Conservation (phyloP, 192 early-diverging fungal species). For the Coemansia sp. region DNA sequence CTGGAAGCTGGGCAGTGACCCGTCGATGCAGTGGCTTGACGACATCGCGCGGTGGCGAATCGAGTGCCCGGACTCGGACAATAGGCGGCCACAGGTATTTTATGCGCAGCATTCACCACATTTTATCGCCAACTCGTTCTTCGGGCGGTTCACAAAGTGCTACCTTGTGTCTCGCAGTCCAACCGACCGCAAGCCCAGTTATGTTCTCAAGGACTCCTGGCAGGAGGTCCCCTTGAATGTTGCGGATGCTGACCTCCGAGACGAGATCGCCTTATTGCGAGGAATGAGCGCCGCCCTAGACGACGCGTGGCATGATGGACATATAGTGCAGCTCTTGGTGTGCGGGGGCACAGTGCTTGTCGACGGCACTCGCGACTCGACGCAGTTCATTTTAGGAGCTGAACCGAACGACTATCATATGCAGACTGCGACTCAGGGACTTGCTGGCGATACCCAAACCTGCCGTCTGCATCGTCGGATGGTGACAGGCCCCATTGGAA, state of each 20-base stretch:
- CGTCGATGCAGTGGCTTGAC: slow-evolving; percentile 38
- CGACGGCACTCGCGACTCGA: slow-evolving; percentile 23
- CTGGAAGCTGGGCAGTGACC: slow-evolving; percentile 41
- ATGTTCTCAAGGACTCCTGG: slow-evolving; percentile 52
- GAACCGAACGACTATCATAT: no score
- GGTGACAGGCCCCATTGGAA: slow-evolving; percentile 40
- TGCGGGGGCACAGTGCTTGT: slow-evolving; percentile 47
- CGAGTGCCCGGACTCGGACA: slow-evolving; percentile 23
- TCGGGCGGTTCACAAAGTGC: slow-evolving; percentile 46
- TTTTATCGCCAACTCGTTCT: slow-evolving; percentile 44
- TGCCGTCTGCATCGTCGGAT: slow-evolving; percentile 43
- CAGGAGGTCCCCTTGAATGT: slow-evolving; percentile 21
- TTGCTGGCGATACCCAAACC: no score
- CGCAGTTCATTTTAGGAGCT: neutral
- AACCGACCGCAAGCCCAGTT: neutral
- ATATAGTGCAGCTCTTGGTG: slow-evolving; percentile 27
- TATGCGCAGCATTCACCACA: slow-evolving; percentile 27
- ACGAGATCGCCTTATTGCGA: slow-evolving; percentile 42
- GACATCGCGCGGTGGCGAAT: slow-evolving; percentile 37
- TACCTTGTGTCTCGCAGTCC: slow-evolving; percentile 24
- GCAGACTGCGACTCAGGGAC: neutral
- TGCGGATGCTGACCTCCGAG: slow-evolving; percentile 6
- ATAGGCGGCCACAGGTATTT: neutral
- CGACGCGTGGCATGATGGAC: neutral
- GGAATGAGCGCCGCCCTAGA: slow-evolving; percentile 32